Conservation (phyloP, 2,329 filamentous ascomycete species). For the Cordyceps militaris region DNA sequence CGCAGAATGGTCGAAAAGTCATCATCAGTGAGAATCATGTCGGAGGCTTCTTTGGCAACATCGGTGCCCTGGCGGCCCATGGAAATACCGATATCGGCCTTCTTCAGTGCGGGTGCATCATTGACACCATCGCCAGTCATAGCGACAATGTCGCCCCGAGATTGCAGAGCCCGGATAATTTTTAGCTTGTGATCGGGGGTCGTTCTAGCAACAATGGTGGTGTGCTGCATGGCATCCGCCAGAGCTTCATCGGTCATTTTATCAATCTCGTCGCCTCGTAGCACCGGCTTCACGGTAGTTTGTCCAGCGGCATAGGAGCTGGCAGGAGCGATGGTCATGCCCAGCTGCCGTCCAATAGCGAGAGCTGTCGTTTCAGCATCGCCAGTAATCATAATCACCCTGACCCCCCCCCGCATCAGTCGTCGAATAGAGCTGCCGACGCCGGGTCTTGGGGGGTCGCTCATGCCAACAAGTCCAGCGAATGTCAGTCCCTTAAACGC, state of each 20-base stretch:
- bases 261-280: slow-evolving; percentile 89
- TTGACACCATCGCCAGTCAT: slow-evolving; percentile 99
- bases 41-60: slow-evolving; percentile 92
- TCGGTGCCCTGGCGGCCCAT: slow-evolving; percentile 96
- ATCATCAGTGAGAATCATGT: slow-evolving; percentile 87
- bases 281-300: slow-evolving; percentile 60
- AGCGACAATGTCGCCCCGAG: slow-evolving; percentile 89
- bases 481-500: slow-evolving; percentile 79
- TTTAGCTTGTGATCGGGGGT: slow-evolving; percentile 98
- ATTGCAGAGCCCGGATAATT: slow-evolving; percentile 85
- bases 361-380: slow-evolving; percentile 92
- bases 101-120: slow-evolving; percentile 92
- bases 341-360: slow-evolving; percentile 89
- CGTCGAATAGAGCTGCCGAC: slow-evolving; percentile 84
- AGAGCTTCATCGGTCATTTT: slow-evolving; percentile 81
- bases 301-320: slow-evolving; percentile 47
- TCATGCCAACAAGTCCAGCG: slow-evolving; percentile 93
- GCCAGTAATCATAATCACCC: slow-evolving; percentile 98
- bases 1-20: slow-evolving; percentile 87
- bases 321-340: slow-evolving; percentile 68
- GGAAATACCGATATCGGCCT: slow-evolving; percentile 93
- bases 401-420: slow-evolving; percentile 88
- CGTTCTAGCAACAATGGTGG: slow-evolving; percentile 91
- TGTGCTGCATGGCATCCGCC: slow-evolving; percentile 74
- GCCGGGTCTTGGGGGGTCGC: slow-evolving; percentile 84